Percentiles rank a stretch among this genome's conserved stretches.
Evolutionary conservation across 75 land plant genomes (phyloP).

Genomic region (Ceratopteris richardii): DNA sequence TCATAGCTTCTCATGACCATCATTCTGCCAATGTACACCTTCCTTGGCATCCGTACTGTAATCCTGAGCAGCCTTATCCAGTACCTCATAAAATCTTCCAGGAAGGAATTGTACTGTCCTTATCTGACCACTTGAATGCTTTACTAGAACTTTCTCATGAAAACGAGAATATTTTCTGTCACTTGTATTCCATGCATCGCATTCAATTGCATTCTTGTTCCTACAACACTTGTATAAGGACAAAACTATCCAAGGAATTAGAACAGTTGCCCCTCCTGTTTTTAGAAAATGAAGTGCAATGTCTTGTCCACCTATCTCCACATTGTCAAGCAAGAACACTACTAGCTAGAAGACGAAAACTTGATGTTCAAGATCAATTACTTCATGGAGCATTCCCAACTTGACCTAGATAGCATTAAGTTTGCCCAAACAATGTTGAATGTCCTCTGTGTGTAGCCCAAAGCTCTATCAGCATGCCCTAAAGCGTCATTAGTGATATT

Average conservation of each 20-base stretch:
- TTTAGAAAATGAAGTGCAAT: constrained; percentile 34
- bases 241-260: constrained; percentile 31
- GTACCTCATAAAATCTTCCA: constrained; percentile 35
- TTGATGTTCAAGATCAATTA: constrained; percentile 34
- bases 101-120: constrained; percentile 33
- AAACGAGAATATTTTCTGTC: constrained; percentile 17
- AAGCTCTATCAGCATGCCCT: background rate
- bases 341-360: constrained; percentile 48
- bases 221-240: constrained; percentile 27
- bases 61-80: constrained; percentile 35
- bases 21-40: constrained; percentile 41
- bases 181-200: constrained; percentile 35
- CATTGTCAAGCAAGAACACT: constrained; percentile 22
- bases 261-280: constrained; percentile 33
- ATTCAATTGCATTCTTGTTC: constrained; percentile 30
- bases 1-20: constrained; percentile 37
- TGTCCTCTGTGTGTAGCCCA: background rate
- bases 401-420: background rate
- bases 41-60: constrained; percentile 46
- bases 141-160: constrained; percentile 30
- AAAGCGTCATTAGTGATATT: no score
- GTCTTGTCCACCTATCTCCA: constrained; percentile 34
- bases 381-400: constrained; percentile 39
- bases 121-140: constrained; percentile 22
- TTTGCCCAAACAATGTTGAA: background rate